Evolutionary conservation across 352 stramenopile genomes (phyloP), one percentile per base, ranked within the genome.

Genomic region (Pythium aquatile): DNA sequence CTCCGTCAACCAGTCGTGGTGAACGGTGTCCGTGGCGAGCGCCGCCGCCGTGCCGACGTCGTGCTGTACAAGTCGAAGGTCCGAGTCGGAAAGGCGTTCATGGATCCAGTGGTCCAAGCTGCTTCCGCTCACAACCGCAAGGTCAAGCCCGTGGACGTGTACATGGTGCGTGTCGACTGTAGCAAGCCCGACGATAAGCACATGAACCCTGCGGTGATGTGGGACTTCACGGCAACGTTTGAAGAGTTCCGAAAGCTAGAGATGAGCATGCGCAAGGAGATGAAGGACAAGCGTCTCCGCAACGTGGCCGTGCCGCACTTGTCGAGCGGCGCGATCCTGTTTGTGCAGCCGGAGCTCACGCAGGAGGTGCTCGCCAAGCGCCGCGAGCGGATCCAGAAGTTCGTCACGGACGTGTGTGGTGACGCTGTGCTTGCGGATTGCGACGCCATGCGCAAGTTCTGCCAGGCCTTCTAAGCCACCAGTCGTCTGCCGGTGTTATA

Each of bases 141-240:
- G 47, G 28, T 20, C 13, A 85, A 90, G 55, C 57, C 68, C 0
- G 63, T 80, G 20, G 85, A 94, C 55, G 74, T 85, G 40, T 94
- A 93, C 66, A 73, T 94, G 28, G 73, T 94, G 17, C 83, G 85
- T 26, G 78, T 94, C 26, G 85, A 94, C 70, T 91, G 83, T 56
- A 67, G 72, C 17, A 77, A 59, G 26, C 52, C 58, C 16, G 55
- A 66, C 24, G 79, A 94, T 61, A 92, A 94, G 65, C 83, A 91
- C 74, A 88, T 93, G 81, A 93, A 93, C 55, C 85, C 82, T 7
- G 78, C 87, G 6, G 74, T 93, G 37, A 93, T 94, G 85, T 94
- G 85, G 85, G 85, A 94, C 49, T 42, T 94, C 17, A 91, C 83
- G 13, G 82, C 83, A 42, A 85, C 83, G 1, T 93, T 92, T 67